Evolutionary conservation across 208 protist genomes (phyloP).

Genomic region (Crithidia mellificae): DNA sequence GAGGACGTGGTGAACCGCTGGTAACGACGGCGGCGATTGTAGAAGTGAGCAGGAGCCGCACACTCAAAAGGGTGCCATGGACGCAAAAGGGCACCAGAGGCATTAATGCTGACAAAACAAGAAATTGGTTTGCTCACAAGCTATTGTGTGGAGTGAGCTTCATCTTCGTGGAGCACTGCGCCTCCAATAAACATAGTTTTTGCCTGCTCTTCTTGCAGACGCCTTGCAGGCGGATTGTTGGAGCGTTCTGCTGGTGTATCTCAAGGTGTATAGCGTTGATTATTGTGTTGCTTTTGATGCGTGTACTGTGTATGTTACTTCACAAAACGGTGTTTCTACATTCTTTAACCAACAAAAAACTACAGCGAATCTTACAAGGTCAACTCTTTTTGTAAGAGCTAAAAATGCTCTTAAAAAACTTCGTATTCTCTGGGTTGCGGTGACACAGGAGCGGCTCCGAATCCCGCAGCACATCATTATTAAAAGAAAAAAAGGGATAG

Average conservation of each 20-base stretch:
- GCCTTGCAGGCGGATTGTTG: too few species aligned
- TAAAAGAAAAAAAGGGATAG: too few species aligned
- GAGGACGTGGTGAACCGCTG: conserved; percentile 58
- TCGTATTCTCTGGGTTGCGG: too few species aligned
- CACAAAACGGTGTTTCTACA: conserved; percentile 5
- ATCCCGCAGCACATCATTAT: too few species aligned
- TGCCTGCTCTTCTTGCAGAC: too few species aligned
- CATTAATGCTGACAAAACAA: not conserved
- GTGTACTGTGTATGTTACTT: conserved; percentile 3
- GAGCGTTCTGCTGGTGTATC: too few species aligned
- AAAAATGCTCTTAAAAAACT: too few species aligned
- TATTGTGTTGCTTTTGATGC: not conserved
- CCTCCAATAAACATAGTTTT: too few species aligned
- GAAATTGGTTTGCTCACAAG: not conserved
- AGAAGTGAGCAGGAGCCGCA: too few species aligned
- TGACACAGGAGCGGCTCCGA: too few species aligned
- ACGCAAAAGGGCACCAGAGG: too few species aligned
- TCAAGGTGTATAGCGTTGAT: not conserved
- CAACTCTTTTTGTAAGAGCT: not conserved
- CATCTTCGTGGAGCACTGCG: not conserved
- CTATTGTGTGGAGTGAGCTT: not conserved
- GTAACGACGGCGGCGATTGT: conserved; percentile 15
- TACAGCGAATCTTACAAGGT: not conserved
- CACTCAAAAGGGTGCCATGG: too few species aligned
- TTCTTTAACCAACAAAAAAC: not conserved